Conservation (phyloP, 2,329 filamentous ascomycete genomes). For the Botryotinia narcissicola region DNA sequence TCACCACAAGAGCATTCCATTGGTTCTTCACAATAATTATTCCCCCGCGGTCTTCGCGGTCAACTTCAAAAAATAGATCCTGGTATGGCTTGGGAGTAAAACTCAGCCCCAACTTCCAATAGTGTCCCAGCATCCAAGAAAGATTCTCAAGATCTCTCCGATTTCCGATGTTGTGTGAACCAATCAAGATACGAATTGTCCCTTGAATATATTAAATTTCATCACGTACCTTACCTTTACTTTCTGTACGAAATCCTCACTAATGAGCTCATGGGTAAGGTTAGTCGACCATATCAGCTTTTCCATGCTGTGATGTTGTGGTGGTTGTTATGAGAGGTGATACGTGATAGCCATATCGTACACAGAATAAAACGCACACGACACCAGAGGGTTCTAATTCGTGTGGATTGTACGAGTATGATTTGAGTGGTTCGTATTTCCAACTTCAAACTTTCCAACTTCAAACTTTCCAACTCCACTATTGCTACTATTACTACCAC, state of each 20-base stretch:
- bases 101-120: background rate
- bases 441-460: background rate
- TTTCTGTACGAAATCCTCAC: conserved; percentile 2
- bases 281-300: background rate
- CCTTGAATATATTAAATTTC: background rate
- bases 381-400: background rate
- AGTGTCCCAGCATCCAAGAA: background rate
- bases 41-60: conserved; percentile 20
- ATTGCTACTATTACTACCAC: too few relatives aligned
- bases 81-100: background rate
- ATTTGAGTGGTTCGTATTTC: background rate
- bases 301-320: background rate
- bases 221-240: conserved; percentile 11
- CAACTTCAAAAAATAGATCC: conserved; percentile 20
- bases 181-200: background rate
- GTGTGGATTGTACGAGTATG: background rate
- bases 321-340: background rate
- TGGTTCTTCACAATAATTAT: background rate
- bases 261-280: background rate
- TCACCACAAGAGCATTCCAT: background rate
- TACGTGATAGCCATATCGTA: background rate
- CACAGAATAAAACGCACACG: background rate
- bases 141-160: background rate
- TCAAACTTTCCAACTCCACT: background rate
- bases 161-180: background rate